A percentile compares a stretch with the other conserved stretches of the same genome.
Conservation (phyloP, 2,329 filamentous ascomycete genomes). For the Alternaria brassicicola region DNA sequence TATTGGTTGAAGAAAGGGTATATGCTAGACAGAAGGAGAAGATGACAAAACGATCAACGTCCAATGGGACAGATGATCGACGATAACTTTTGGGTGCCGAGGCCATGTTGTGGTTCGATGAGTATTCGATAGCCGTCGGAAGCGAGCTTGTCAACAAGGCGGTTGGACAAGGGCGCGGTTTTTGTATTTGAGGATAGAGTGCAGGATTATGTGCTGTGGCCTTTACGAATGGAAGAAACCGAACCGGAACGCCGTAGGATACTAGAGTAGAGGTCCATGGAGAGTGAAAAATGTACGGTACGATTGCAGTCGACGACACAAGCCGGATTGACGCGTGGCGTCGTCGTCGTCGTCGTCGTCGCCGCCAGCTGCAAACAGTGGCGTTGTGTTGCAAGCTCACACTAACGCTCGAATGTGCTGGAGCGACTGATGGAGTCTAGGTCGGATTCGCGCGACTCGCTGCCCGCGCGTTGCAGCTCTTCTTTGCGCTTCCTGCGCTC, state of each 20-base stretch:
- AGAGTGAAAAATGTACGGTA: slow-evolving; percentile 30
- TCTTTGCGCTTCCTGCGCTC: slow-evolving; percentile 49
- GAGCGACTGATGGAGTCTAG: slow-evolving; percentile 43
- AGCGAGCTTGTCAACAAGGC: slow-evolving; percentile 5
- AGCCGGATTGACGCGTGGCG: slow-evolving; percentile 28
- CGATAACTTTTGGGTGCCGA: slow-evolving; percentile 23
- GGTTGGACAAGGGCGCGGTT: slow-evolving; percentile 7
- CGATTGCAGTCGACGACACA: slow-evolving; percentile 16
- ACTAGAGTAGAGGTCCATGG: slow-evolving; percentile 23
- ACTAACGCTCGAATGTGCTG: slow-evolving; percentile 45
- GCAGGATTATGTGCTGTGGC: slow-evolving; percentile 18
- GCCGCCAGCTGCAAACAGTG: slow-evolving; percentile 30
- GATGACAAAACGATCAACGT: slow-evolving; percentile 14
- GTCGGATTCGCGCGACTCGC: slow-evolving; percentile 44
- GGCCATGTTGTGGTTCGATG: slow-evolving; percentile 6
- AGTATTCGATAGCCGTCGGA: slow-evolving; percentile 8
- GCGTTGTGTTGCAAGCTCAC: slow-evolving; percentile 20
- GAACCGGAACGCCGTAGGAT: slow-evolving; percentile 19
- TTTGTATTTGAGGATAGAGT: slow-evolving; percentile 12
- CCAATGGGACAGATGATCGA: slow-evolving; percentile 13
- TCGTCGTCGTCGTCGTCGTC: slow-evolving; percentile 30
- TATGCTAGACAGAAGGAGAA: slow-evolving; percentile 28
- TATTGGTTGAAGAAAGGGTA: slow-evolving; percentile 30
- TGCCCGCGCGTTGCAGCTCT: slow-evolving; percentile 32
- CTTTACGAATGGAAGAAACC: slow-evolving; percentile 8